phyloP scores from a whole-genome alignment of 768 basidiomycete species.

The Hericium coralloides region DNA sequence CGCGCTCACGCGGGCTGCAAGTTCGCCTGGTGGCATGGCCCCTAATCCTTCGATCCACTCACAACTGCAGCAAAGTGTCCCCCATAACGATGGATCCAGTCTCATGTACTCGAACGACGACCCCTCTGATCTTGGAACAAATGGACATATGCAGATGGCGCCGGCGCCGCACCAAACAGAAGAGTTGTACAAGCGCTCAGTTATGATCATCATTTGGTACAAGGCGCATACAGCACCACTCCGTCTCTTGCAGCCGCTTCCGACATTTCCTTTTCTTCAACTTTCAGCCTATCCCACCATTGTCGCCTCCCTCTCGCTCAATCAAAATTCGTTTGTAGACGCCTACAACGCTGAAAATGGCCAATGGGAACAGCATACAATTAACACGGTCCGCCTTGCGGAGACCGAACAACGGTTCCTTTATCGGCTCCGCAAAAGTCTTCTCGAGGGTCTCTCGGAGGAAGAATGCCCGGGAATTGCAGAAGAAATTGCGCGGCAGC shows the following conservation, averaged over 20 bases:
- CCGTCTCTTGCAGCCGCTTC: conserved; percentile 23
- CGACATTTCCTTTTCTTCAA: conserved; percentile 59
- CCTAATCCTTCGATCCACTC: background rate
- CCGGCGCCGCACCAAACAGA: conserved; percentile 14
- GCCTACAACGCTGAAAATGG: conserved; percentile 43
- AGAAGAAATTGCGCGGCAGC: conserved; percentile 47
- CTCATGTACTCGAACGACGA: conserved; percentile 9
- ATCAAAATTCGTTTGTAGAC: conserved; percentile 46
- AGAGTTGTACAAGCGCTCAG: conserved; percentile 38
- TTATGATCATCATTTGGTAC: conserved; percentile 66
- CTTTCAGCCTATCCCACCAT: conserved; percentile 44
- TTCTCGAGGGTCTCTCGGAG: conserved; percentile 49
- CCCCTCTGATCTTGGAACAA: conserved; percentile 1
- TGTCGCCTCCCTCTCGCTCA: conserved; percentile 46
- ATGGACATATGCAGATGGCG: conserved; percentile 1
- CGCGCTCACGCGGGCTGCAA: background rate
- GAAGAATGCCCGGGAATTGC: conserved; percentile 47
- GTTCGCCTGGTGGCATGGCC: background rate
- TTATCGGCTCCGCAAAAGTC: conserved; percentile 50
- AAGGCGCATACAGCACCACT: conserved; percentile 32
- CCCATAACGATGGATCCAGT: background rate
- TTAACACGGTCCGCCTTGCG: conserved; percentile 49
- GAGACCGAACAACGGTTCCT: conserved; percentile 52
- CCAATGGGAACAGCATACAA: conserved; percentile 63
- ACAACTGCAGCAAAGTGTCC: background rate